Evolutionary conservation across 2,329 filamentous ascomycete species (phyloP).

Genomic region (Plenodomus lindquistii): DNA sequence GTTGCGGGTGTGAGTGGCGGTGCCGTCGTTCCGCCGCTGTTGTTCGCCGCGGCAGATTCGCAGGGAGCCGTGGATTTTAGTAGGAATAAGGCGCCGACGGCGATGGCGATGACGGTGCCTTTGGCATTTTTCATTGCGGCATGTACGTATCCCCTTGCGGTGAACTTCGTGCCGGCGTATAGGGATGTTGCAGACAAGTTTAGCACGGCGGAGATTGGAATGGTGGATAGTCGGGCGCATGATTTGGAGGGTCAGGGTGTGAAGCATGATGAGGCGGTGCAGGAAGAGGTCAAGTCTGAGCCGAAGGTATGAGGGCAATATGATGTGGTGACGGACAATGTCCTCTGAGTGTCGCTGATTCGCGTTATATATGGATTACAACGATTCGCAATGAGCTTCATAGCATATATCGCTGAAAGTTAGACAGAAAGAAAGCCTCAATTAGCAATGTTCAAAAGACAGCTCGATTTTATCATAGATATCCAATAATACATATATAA

Average conservation of each 20-base stretch:
- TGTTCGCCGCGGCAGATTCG: conserved; percentile 68
- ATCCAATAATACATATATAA: no score
- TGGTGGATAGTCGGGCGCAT: conserved; percentile 37
- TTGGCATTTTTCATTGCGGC: conserved; percentile 55
- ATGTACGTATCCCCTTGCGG: conserved; percentile 50
- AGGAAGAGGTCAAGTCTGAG: background rate
- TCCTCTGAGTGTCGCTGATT: no score
- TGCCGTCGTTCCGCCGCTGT: conserved; percentile 71
- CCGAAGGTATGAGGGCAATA: background rate
- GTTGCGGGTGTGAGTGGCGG: conserved; percentile 73
- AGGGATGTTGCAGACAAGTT: conserved; percentile 63
- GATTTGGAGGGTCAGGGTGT: conserved; percentile 34
- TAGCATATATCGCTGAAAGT: no score
- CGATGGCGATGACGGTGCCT: conserved; percentile 68
- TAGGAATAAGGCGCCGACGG: conserved; percentile 51
- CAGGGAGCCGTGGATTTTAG: conserved; percentile 46
- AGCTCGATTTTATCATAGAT: no score
- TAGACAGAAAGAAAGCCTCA: no score
- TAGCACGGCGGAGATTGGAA: conserved; percentile 51
- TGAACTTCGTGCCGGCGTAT: conserved; percentile 70
- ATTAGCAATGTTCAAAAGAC: no score
- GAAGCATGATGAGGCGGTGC: background rate
- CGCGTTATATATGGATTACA: no score
- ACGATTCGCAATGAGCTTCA: no score
- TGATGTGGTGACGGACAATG: no score